Conservation (phyloP, 176 grass and related monocot genomes). For the Stipa capillata region DNA sequence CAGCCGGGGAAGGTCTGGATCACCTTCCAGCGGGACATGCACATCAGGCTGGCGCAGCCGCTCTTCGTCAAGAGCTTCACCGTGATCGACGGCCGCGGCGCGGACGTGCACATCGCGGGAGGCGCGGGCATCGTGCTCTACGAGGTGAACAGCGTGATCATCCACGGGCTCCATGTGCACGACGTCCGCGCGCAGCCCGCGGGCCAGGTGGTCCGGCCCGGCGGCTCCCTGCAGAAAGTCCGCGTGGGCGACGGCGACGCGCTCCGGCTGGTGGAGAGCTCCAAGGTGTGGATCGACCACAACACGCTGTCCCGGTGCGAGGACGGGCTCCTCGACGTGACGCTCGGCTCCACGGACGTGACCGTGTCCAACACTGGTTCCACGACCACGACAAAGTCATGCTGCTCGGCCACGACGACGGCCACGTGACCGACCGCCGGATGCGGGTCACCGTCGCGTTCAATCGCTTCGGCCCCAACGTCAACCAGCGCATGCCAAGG, state of each 20-base stretch:
- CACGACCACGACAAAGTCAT: constrained; percentile 84
- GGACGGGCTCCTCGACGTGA: constrained; percentile 73
- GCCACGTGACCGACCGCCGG: constrained; percentile 23
- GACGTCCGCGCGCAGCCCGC: constrained; percentile 19
- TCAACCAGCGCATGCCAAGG: constrained; percentile 92
- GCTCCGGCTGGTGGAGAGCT: constrained; percentile 42
- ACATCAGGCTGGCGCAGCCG: constrained; percentile 54
- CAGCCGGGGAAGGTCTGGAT: constrained; percentile 75
- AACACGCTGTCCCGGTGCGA: constrained; percentile 56
- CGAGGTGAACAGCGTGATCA: constrained; percentile 48
- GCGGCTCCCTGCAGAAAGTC: constrained; percentile 6
- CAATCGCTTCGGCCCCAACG: constrained; percentile 73
- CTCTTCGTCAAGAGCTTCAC: constrained; percentile 80
- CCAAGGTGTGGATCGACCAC: constrained; percentile 88
- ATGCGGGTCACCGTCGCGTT: constrained; percentile 82
- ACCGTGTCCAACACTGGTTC: constrained; percentile 95
- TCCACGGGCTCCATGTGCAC: constrained; percentile 74
- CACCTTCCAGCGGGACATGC: constrained; percentile 57
- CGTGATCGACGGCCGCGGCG: constrained; percentile 72
- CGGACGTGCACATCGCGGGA: constrained; percentile 55
- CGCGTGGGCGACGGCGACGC: constrained; percentile 54
- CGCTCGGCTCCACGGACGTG: constrained; percentile 55
- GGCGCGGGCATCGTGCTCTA: constrained; percentile 66
- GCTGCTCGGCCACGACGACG: constrained; percentile 79
- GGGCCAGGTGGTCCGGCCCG: constrained; percentile 11